Percentiles rank a stretch among this genome's conserved stretches.
These are phyloP conservation scores for Aureoboletus auriporus DNA, from an alignment of 768 basidiomycete species.

Conservation along the genomic window DNA sequence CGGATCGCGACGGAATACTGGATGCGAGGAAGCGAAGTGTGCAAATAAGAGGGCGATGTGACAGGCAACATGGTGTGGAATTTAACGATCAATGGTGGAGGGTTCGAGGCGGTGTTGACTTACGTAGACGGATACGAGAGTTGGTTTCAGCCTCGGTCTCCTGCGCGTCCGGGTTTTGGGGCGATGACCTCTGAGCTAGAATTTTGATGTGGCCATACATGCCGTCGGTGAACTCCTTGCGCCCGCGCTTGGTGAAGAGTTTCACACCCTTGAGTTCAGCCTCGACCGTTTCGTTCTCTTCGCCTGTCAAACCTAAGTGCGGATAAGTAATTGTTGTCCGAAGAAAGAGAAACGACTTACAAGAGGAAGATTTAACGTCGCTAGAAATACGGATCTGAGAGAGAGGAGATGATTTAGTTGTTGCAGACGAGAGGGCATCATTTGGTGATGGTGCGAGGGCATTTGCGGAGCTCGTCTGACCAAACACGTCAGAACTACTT, in stretches of 20 bases:
- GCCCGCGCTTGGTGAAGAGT: conserved; percentile 40
- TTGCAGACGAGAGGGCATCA: conserved; percentile 1
- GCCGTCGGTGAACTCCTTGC: conserved; percentile 52
- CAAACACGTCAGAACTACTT: conserved; percentile 7
- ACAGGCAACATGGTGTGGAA: background rate
- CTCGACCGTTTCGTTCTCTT: conserved; percentile 57
- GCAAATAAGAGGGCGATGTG: background rate
- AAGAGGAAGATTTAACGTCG: background rate
- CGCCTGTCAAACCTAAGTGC: conserved; percentile 45
- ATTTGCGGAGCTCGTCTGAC: conserved; percentile 1
- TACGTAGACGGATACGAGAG: conserved; percentile 29
- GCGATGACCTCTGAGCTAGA: conserved; percentile 35
- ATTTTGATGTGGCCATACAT: conserved; percentile 61
- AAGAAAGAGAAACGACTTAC: conserved; percentile 11
- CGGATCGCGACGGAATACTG: conserved; percentile 71
- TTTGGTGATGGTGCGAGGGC: conserved; percentile 21
- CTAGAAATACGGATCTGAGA: background rate
- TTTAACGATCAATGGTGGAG: conserved; percentile 19
- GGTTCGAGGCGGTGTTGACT: conserved; percentile 23
- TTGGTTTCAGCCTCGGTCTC: conserved; percentile 6
- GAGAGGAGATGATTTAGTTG: background rate
- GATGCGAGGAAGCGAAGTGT: background rate
- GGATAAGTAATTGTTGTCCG: conserved; percentile 1
- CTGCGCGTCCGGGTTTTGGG: background rate
- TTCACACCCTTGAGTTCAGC: conserved; percentile 59